Base-by-base conservation (phyloP, 495 filamentous ascomycete species). In the Penicillium atrosanguineum region DNA sequence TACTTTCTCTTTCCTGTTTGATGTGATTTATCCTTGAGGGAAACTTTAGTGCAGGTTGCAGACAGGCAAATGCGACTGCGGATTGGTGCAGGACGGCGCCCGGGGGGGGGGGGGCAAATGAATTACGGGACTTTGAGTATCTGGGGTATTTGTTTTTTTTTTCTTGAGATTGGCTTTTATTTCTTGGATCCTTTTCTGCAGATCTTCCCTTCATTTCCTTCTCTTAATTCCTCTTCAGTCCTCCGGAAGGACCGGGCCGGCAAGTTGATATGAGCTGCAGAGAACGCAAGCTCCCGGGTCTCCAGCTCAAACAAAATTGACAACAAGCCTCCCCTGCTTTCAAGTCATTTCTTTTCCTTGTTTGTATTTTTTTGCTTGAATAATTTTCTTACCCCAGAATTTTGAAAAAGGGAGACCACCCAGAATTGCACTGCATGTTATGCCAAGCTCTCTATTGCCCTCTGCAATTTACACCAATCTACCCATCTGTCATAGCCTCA, bases 81-180 rank as follows among this genome's bases (percentile, higher is more conserved):
- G 53, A 63, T 23, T 52, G 61, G 63, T 63, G 63, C 63, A 59
- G 57, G 48, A 60, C 48, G 59, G 61, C 65, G 51, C n/a, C n/a
- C 49, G 44, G 53, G 57, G 1, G 31, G 31, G 9, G 31, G 31
- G 9, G 9, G 11, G 14, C 31, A 14, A 34, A 44, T 15, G 45
- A 45, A 53, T 53, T 15, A 56, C 42, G 51, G 50, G 40, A 31
- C 31, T 44, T 51, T 50, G 41, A n/a, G 26, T 44, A 46, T 47
- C 41, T 41, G 23, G 23, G 5, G 54, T 56, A 31, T 53, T 28
- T 60, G 34, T 48, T 58, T 55, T 53, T 39, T 50, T 47, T 50
- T 42, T 37, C 51, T 26, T 52, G 29, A 23, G 7, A 31, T 52
- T 52, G 16, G 38, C 4, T 42, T 45, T 34, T 39, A 20, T 38